phyloP scores from a whole-genome alignment of 108 stramenopile species.

The Mayamaea pseudoterrestris region DNA sequence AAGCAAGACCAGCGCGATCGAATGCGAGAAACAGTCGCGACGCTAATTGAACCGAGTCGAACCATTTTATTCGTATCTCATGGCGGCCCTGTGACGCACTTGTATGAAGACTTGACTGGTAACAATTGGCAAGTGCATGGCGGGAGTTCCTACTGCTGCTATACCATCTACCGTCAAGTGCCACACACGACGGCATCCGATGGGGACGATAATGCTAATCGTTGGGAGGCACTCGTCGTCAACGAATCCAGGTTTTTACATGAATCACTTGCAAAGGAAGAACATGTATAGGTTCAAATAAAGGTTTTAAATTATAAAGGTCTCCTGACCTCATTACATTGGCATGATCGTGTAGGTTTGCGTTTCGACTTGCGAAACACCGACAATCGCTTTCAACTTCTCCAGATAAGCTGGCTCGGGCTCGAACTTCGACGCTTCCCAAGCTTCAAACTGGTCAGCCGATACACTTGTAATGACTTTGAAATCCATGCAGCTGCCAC shows the following conservation, averaged over 20 bases:
- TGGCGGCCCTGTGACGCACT: constrained; percentile 40
- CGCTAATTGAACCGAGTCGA: constrained; percentile 8
- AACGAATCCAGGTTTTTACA: constrained; percentile 9
- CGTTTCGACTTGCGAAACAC: constrained; percentile 75
- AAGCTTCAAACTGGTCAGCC: constrained; percentile 36
- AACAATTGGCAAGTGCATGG: constrained; percentile 26
- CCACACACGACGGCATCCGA: background rate
- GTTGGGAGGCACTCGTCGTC: constrained; percentile 5
- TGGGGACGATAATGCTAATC: constrained; percentile 1
- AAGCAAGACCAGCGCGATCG: constrained; percentile 13
- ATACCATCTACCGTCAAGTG: constrained; percentile 19
- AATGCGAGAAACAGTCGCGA: constrained; percentile 11
- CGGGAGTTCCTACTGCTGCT: constrained; percentile 20
- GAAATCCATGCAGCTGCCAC: constrained; percentile 52
- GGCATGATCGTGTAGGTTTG: constrained; percentile 70
- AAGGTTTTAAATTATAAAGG: no score
- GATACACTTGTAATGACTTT: constrained; percentile 26
- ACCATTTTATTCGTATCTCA: constrained; percentile 37
- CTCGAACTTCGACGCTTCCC: constrained; percentile 31
- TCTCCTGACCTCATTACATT: no score
- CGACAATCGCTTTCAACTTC: constrained; percentile 71
- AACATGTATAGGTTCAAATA: background rate
- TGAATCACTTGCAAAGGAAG: constrained; percentile 5
- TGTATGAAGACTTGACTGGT: constrained; percentile 34
- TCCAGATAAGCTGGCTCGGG: constrained; percentile 53